Evolutionary conservation across 2,329 filamentous ascomycete species (phyloP).

Genomic region (Fusarium proliferatum): DNA sequence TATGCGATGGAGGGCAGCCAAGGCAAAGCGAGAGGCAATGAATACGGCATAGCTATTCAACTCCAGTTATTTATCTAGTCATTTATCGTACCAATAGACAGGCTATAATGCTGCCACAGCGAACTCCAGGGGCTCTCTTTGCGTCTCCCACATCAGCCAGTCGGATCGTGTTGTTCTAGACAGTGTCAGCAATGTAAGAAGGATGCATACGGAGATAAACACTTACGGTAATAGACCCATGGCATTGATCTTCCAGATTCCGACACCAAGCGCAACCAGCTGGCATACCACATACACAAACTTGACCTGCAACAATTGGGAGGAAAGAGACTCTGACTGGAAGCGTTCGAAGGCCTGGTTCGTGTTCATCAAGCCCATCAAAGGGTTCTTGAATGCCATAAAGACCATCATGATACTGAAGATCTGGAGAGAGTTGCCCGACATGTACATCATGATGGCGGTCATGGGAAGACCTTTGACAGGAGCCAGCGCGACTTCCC

Average conservation of each 20-base stretch:
- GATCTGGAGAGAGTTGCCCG: conserved; percentile 96
- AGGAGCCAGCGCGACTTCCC: conserved; percentile 94
- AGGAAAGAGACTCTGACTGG: conserved; percentile 81
- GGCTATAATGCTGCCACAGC: conserved; percentile 71
- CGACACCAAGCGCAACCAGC: conserved; percentile 81
- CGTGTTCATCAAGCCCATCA: conserved; percentile 84
- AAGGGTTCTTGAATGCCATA: conserved; percentile 97
- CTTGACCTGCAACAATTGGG: conserved; percentile 84
- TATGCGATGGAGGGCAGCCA: conserved; percentile 63
- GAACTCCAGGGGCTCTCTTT: conserved; percentile 74
- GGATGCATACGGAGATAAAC: not conserved
- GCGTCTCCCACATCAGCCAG: conserved; percentile 95
- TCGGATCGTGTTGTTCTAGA: conserved; percentile 90
- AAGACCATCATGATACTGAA: conserved; percentile 99
- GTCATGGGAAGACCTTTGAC: conserved; percentile 98
- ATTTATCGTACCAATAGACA: conserved; percentile 14
- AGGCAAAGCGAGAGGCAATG: conserved; percentile 52
- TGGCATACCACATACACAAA: conserved; percentile 89
- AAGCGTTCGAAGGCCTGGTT: conserved; percentile 92
- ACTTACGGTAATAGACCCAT: conserved; percentile 95
- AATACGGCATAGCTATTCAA: not conserved
- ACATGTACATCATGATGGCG: conserved; percentile 99
- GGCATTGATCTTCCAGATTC: conserved; percentile 94
- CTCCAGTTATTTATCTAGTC: not conserved
- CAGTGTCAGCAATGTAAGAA: conserved; percentile 11